Evolutionary conservation across 352 stramenopile genomes (phyloP).

Genomic region (Lagenidium sp.): DNA sequence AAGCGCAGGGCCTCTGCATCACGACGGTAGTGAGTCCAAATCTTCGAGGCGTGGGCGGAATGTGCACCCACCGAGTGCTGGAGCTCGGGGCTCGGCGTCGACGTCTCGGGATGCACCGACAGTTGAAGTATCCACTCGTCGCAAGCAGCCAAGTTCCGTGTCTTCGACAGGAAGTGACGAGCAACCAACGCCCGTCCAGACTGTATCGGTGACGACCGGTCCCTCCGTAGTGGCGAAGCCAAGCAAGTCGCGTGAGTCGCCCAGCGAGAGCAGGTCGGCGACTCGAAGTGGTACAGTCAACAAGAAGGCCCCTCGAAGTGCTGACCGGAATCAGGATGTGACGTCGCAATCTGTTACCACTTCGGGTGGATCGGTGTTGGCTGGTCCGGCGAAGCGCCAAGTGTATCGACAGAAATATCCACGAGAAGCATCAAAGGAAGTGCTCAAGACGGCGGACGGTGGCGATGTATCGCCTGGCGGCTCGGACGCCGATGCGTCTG

Average conservation of each 20-base stretch:
- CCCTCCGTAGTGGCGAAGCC: no score
- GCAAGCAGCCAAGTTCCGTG: constrained; percentile 24
- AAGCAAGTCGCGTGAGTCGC: constrained; percentile 4
- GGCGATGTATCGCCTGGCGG: background rate
- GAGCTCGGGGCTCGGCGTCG: no score
- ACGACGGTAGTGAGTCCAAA: no score
- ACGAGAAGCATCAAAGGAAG: constrained; percentile 12
- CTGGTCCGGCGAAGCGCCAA: constrained; percentile 23
- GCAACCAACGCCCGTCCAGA: constrained; percentile 3
- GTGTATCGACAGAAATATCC: constrained; percentile 56
- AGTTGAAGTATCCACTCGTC: no score
- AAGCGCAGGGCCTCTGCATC: background rate
- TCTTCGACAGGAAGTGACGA: constrained; percentile 20
- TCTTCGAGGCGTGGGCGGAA: no score
- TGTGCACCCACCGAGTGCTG: no score
- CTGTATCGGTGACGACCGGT: no score
- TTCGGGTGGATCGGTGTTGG: no score
- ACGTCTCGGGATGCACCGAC: no score
- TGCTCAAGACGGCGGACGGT: background rate
- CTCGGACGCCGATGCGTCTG: constrained; percentile 7
- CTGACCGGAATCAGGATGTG: no score
- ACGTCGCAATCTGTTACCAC: no score
- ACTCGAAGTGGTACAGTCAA: background rate
- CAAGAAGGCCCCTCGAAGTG: constrained; percentile 1
- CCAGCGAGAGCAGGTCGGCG: constrained; percentile 4